Percentiles rank a stretch among this genome's conserved stretches.
Evolutionary conservation across 2,329 filamentous ascomycete genomes (phyloP).

Genomic region (Fusarium lyarnte): DNA sequence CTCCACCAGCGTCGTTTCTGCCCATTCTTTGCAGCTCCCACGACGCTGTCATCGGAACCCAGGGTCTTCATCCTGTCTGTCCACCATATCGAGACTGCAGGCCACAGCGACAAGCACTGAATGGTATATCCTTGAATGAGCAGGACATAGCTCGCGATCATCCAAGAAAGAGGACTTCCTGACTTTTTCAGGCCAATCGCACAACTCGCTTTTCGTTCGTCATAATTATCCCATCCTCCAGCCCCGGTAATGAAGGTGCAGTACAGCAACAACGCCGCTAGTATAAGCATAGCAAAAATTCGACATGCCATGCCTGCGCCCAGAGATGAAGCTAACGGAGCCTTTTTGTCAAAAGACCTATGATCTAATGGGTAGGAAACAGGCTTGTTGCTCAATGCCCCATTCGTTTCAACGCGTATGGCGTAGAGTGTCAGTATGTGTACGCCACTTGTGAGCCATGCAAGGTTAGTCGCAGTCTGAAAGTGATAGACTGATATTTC

Average conservation of each 20-base stretch:
- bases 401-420: background rate
- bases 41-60: rapidly evolving
- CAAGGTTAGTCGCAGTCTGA: background rate
- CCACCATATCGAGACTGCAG: background rate
- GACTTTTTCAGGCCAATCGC: background rate
- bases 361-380: no score
- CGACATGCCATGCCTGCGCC: background rate
- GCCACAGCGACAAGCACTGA: background rate
- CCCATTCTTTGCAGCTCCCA: background rate
- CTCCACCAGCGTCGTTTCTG: background rate
- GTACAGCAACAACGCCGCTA: background rate
- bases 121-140: background rate
- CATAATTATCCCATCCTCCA: background rate
- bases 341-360: background rate
- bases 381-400: background rate
- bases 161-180: background rate
- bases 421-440: background rate
- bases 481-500: background rate
- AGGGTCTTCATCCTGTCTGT: background rate
- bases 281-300: background rate
- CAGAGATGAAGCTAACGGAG: rapidly evolving
- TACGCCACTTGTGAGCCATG: background rate
- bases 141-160: background rate
- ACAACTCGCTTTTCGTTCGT: background rate
- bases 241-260: background rate